Conservation (phyloP, 1,284 basidiomycete genomes). For the Phellopilus nigrolimitatus region DNA sequence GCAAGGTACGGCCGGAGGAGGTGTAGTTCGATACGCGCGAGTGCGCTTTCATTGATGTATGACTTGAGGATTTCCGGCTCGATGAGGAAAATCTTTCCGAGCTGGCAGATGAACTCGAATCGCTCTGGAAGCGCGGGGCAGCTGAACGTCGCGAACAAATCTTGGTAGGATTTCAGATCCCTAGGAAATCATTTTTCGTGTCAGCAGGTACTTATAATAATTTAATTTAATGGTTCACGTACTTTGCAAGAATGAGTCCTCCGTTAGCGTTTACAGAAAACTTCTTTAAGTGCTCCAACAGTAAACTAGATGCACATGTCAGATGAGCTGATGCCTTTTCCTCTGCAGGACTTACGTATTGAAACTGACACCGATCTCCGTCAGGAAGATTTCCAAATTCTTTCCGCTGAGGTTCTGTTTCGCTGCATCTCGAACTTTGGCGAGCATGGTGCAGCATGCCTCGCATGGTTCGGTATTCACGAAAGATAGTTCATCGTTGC, state of each 20-base stretch:
- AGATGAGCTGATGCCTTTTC: slow-evolving; percentile 1
- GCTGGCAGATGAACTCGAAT: slow-evolving; percentile 97
- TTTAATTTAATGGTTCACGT: slow-evolving; percentile 27
- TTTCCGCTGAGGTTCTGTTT: slow-evolving; percentile 80
- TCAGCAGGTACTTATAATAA: neutral
- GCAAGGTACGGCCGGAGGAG: slow-evolving; percentile 90
- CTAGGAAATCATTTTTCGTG: slow-evolving; percentile 36
- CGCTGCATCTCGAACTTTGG: slow-evolving; percentile 73
- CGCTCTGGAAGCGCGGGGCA: slow-evolving; percentile 87
- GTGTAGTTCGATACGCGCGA: slow-evolving; percentile 85
- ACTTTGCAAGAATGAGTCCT: slow-evolving; percentile 98
- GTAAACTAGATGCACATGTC: slow-evolving; percentile 47
- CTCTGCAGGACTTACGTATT: slow-evolving; percentile 47
- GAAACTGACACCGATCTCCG: slow-evolving; percentile 92
- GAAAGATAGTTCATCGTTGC: slow-evolving; percentile 93
- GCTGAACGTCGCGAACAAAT: slow-evolving; percentile 76
- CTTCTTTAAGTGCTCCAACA: slow-evolving; percentile 93
- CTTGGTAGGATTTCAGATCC: slow-evolving; percentile 97
- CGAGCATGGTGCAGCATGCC: slow-evolving; percentile 83
- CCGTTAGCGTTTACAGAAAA: slow-evolving; percentile 97
- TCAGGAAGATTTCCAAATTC: slow-evolving; percentile 88
- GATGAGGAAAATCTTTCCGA: slow-evolving; percentile 96
- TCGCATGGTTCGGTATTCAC: slow-evolving; percentile 95
- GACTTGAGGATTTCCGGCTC: slow-evolving; percentile 89
- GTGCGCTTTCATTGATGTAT: slow-evolving; percentile 88